Evolutionary conservation across 2,329 filamentous ascomycete genomes (phyloP).

Genomic region (Tolypocladium tundrense): DNA sequence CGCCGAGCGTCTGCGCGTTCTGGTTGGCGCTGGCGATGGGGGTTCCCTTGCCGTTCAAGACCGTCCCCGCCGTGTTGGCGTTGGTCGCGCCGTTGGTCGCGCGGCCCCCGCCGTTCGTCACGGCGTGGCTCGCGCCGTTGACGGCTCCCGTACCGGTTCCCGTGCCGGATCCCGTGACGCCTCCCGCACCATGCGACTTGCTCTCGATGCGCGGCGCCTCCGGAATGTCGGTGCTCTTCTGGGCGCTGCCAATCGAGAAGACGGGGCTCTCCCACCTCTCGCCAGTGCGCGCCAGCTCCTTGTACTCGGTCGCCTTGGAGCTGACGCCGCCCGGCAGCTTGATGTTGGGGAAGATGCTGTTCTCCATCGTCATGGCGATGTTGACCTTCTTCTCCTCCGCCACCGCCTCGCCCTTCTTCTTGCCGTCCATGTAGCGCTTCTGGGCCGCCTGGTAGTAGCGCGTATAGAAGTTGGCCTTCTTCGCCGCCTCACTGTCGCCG

Average conservation of each 20-base stretch:
- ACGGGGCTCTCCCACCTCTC: constrained; percentile 92
- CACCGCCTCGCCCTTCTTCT: constrained; percentile 60
- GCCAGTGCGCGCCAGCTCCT: constrained; percentile 75
- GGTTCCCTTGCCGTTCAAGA: constrained; percentile 1
- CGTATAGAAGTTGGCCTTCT: constrained; percentile 73
- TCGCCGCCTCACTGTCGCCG: constrained; percentile 48
- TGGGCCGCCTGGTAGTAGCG: constrained; percentile 72
- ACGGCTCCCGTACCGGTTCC: no score
- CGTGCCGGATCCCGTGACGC: constrained; percentile 4
- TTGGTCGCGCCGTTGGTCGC: constrained; percentile 7
- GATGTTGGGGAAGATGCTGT: constrained; percentile 83
- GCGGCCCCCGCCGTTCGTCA: background rate
- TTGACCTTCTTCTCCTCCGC: constrained; percentile 59
- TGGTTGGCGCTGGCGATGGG: background rate
- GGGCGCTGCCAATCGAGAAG: constrained; percentile 75
- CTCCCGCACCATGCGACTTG: constrained; percentile 25
- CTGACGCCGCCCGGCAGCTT: constrained; percentile 74
- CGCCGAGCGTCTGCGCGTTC: constrained; percentile 5
- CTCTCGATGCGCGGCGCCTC: constrained; percentile 38
- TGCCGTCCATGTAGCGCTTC: constrained; percentile 61
- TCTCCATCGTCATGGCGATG: constrained; percentile 52
- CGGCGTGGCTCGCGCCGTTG: no score
- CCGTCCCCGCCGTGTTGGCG: constrained; percentile 7
- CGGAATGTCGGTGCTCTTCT: constrained; percentile 63
- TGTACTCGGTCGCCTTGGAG: constrained; percentile 89